Evolutionary conservation across 1,284 basidiomycete species (phyloP), one percentile per base, ranked within the genome.

Genomic region (Melampsora medusae): DNA sequence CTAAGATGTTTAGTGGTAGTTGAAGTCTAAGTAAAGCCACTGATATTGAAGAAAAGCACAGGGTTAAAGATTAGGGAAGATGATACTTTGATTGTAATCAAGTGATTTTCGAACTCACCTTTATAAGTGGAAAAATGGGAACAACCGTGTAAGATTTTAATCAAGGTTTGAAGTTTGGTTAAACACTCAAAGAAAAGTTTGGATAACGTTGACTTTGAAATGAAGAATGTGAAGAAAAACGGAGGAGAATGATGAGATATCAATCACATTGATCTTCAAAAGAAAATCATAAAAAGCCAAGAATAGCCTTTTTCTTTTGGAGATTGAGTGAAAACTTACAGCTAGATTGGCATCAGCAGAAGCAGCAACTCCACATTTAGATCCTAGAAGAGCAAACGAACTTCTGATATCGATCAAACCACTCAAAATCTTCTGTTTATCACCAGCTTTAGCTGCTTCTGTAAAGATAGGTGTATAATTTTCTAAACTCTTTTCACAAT

Each of bases 281-380:
- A n/a, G n/a, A n/a, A 35, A 35, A 4, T 35, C 33, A 35, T 35
- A 56, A 56, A 56, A 56, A 12, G 16, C 16, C 4, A 56, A 56
- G n/a, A n/a, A 56, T 7, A 12, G 5, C 2, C 4, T 28, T 22
- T 2, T 56, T 56, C 17, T 5, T 56, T 4, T 2, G 4, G 6
- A n/a, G 53, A 56, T n/a, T 28, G 17, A n/a, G 1, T 5, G 7
- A 22, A 56, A 4, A 56, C 53, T 56, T 14, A 56, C 53, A 28
- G 53, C 53, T 7, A 56, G 12, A 12, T 5, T 56, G 17, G 4
- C 53, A 56, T 56, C 53, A 28, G 12, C 53, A 56, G 53, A 56
- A 56, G 19, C n/a, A 22, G n/a, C 53, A 28, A 56, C 53, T 56
- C n/a, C 53, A 56, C 53, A 56, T 28, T 56, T 56, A 12, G 53